phyloP scores from a whole-genome alignment of 495 filamentous ascomycete species.

The Neurospora africana region DNA sequence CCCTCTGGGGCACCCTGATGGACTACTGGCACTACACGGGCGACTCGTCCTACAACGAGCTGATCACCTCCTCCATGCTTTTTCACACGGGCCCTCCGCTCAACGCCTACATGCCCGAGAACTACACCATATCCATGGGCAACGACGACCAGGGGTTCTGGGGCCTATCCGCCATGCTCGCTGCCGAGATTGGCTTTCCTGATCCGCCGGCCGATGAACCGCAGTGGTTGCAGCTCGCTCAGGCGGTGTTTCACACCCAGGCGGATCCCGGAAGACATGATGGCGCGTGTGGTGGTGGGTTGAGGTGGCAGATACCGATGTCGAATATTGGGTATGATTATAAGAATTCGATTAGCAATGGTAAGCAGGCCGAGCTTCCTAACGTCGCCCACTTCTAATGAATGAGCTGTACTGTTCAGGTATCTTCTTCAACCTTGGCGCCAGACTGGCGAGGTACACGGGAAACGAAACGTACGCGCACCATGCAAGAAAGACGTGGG shows the following conservation, averaged over 20 bases:
- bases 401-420: conserved; percentile 10
- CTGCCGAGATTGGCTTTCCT: conserved; percentile 57
- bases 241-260: conserved; percentile 64
- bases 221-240: conserved; percentile 59
- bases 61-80: conserved; percentile 45
- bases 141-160: conserved; percentile 77
- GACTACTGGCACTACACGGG: conserved; percentile 62
- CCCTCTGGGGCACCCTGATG: conserved; percentile 41
- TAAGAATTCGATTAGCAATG: conserved; percentile 45
- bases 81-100: conserved; percentile 47
- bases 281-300: conserved; percentile 53
- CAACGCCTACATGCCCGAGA: conserved; percentile 52
- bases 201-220: conserved; percentile 41
- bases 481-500: conserved; percentile 59
- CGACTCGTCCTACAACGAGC: conserved; percentile 49
- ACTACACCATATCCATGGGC: conserved; percentile 57
- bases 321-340: conserved; percentile 66
- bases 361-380: conserved; percentile 28
- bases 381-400: background rate
- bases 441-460: conserved; percentile 62
- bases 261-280: conserved; percentile 42
- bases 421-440: conserved; percentile 69
- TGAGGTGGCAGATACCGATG: conserved; percentile 68
- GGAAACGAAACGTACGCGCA: conserved; percentile 66
- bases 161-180: conserved; percentile 60